Percentiles rank a stretch among this genome's conserved stretches.
Evolutionary conservation across 2,329 filamentous ascomycete species (phyloP).

Genomic region (Aspergillus persii): DNA sequence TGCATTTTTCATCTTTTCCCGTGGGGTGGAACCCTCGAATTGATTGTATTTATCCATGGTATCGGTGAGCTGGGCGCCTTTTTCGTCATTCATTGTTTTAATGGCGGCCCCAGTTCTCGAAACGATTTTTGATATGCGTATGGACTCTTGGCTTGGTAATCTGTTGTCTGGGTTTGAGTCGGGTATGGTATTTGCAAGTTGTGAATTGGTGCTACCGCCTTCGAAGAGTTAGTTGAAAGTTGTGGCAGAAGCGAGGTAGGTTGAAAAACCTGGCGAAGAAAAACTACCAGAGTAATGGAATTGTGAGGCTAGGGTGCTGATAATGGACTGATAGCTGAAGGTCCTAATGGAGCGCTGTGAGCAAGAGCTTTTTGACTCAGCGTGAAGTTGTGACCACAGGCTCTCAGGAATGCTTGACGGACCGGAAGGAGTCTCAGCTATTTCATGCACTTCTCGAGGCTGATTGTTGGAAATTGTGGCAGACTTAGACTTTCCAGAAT

Average conservation of each 20-base stretch:
- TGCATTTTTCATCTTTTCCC: constrained; percentile 32
- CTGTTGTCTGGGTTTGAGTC: neutral
- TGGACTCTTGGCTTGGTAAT: neutral
- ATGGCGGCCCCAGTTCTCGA: neutral
- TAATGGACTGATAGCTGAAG: neutral
- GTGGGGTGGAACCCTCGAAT: constrained; percentile 27
- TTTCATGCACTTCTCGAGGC: constrained; percentile 10
- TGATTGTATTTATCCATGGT: constrained; percentile 28
- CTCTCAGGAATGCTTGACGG: constrained; percentile 1
- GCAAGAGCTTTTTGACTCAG: neutral
- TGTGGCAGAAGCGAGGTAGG: neutral
- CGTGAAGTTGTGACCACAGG: neutral
- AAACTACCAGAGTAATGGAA: neutral
- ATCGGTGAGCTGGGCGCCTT: constrained; percentile 16
- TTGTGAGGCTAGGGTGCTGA: neutral
- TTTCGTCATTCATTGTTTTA: constrained; percentile 21
- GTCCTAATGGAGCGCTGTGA: constrained; percentile 1
- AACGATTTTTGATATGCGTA: neutral
- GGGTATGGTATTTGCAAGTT: neutral
- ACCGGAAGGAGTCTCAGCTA: constrained; percentile 22
- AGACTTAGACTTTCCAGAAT: neutral
- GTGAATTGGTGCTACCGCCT: neutral
- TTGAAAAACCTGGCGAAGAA: neutral
- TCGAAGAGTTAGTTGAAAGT: neutral
- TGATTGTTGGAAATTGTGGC: neutral